Evolutionary conservation across 2,329 filamentous ascomycete genomes (phyloP).

Genomic region (Trichophaea hybrida): DNA sequence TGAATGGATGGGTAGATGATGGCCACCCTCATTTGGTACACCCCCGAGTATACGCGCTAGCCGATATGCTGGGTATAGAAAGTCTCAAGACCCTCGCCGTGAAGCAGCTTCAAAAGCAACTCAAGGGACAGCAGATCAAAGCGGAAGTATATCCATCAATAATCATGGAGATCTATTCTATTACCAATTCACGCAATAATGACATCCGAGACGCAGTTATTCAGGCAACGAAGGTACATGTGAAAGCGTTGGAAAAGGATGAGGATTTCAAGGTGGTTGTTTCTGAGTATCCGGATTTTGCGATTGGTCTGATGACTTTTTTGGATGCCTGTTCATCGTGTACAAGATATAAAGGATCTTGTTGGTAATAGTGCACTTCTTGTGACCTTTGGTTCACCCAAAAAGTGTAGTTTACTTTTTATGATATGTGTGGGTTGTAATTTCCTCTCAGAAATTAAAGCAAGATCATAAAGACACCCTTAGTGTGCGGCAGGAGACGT

Average conservation of each 20-base stretch:
- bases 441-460: no score
- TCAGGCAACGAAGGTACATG: background rate
- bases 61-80: constrained; percentile 1
- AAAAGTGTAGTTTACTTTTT: no score
- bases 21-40: background rate
- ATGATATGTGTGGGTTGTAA: no score
- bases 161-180: background rate
- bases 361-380: no score
- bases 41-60: background rate
- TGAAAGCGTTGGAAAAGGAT: background rate
- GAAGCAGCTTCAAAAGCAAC: background rate
- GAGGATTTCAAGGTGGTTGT: background rate
- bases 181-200: background rate
- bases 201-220: background rate
- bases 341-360: no score
- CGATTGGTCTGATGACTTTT: background rate
- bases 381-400: no score
- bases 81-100: background rate
- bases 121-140: background rate
- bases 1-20: background rate
- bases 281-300: background rate
- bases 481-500: no score
- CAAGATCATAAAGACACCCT: no score
- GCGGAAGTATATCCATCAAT: background rate
- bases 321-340: no score